Conservation (phyloP, 768 basidiomycete genomes). For the Tephrocybe sp. region DNA sequence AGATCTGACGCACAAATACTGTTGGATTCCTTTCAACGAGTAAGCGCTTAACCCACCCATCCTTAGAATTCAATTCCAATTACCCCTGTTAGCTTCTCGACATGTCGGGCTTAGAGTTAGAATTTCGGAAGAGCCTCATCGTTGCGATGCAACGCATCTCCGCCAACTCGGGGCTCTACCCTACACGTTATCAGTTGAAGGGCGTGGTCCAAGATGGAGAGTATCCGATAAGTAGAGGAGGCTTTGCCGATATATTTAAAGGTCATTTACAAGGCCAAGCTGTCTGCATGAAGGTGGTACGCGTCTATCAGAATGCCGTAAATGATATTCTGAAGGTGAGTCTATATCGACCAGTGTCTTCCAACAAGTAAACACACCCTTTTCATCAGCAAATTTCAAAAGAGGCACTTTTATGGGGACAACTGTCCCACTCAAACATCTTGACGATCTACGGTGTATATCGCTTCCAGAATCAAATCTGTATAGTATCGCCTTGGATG, state of each 20-base stretch:
- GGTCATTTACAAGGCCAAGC: neutral
- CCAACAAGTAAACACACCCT: neutral
- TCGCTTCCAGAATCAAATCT: neutral
- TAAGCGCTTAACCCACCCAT: neutral
- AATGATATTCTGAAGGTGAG: neutral
- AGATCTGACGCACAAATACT: neutral
- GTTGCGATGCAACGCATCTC: neutral
- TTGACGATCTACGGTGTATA: neutral
- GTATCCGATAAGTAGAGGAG: neutral
- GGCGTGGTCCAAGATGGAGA: neutral
- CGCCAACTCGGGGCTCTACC: neutral
- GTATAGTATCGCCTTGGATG: neutral
- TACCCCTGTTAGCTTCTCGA: neutral
- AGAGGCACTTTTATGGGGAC: neutral
- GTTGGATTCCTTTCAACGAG: neutral
- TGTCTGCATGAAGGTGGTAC: neutral
- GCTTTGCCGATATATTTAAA: neutral
- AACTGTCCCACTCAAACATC: neutral
- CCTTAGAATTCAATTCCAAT: neutral
- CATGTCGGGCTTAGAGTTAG: neutral
- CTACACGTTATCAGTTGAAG: neutral
- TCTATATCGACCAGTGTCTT: neutral
- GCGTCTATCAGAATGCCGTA: neutral
- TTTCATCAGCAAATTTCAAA: neutral
- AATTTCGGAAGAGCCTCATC: neutral